Conservation (phyloP, 2,329 filamentous ascomycete genomes). For the Curvularia spicifera region DNA sequence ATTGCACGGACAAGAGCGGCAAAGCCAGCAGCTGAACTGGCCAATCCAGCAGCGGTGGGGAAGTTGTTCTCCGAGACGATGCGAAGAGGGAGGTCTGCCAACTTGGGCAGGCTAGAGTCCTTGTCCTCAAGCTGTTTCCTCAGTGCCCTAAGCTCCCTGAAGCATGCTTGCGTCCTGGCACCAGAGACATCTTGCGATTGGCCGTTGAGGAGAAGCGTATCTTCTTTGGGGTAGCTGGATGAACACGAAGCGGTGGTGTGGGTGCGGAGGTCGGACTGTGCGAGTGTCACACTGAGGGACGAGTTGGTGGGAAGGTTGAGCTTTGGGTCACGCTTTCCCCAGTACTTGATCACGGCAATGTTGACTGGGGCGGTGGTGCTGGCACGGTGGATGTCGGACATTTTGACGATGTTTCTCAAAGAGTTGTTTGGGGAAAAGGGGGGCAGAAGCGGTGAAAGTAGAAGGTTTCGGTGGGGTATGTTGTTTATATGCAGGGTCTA, state of each 20-base stretch:
- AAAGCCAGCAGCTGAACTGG: slow-evolving; percentile 69
- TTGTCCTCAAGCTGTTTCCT: slow-evolving; percentile 75
- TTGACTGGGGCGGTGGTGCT: slow-evolving; percentile 98
- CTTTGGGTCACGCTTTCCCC: slow-evolving; percentile 94
- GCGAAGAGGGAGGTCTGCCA: slow-evolving; percentile 77
- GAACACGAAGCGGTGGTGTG: slow-evolving; percentile 96
- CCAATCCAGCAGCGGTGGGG: slow-evolving; percentile 91
- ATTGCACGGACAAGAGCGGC: slow-evolving; percentile 79
- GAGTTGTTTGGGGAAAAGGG: not conserved
- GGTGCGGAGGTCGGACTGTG: slow-evolving; percentile 90
- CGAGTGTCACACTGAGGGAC: slow-evolving; percentile 94
- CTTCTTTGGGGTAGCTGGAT: slow-evolving; percentile 66
- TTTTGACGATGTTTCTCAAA: slow-evolving; percentile 27
- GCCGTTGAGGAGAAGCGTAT: slow-evolving; percentile 85
- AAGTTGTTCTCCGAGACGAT: slow-evolving; percentile 99
- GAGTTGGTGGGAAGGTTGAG: slow-evolving; percentile 98
- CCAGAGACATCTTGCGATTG: slow-evolving; percentile 82
- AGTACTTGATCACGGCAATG: slow-evolving; percentile 98
- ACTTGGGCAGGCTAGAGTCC: slow-evolving; percentile 77
- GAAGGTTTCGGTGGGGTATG: slow-evolving; percentile 28
- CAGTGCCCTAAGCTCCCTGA: slow-evolving; percentile 80
- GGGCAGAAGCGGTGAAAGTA: slow-evolving; percentile 13
- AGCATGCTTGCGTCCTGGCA: slow-evolving; percentile 91
- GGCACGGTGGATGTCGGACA: slow-evolving; percentile 76
- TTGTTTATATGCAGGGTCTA: slow-evolving; percentile 44